Evolutionary conservation across 345 rosid genomes (phyloP).

Genomic region (Populus alba): DNA sequence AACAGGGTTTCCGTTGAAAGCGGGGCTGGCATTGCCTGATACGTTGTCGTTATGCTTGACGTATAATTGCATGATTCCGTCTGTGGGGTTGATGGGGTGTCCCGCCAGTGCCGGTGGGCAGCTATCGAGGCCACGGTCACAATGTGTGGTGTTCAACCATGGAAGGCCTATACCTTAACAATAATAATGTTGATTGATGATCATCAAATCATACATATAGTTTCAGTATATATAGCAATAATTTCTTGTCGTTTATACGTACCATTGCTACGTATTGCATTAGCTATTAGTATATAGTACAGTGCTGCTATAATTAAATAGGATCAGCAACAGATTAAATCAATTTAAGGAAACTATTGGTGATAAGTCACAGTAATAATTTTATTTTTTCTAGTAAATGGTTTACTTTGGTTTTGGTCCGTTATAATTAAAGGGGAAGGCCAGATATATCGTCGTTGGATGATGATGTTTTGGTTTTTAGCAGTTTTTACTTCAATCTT

Average conservation of each 20-base stretch:
- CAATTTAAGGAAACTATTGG: background rate
- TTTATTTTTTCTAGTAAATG: too few relatives aligned
- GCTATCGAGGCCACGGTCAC: slow-evolving; percentile 54
- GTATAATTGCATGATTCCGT: slow-evolving; percentile 76
- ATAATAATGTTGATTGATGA: background rate
- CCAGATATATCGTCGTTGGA: too few relatives aligned
- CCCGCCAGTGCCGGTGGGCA: slow-evolving; percentile 54
- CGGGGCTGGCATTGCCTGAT: slow-evolving; percentile 46
- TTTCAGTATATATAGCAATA: background rate
- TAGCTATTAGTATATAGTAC: too few relatives aligned
- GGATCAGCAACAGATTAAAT: background rate
- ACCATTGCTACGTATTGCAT: too few relatives aligned
- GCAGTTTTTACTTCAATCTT: too few relatives aligned
- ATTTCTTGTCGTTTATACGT: background rate
- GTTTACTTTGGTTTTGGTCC: background rate
- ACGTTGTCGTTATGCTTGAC: slow-evolving; percentile 66
- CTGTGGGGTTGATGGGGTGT: slow-evolving; percentile 49
- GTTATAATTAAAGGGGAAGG: background rate
- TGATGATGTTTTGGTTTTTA: too few relatives aligned
- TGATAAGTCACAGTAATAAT: background rate
- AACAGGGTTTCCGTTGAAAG: slow-evolving; percentile 47
- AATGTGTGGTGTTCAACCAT: slow-evolving; percentile 52
- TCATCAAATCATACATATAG: background rate
- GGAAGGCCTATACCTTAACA: slow-evolving; percentile 29
- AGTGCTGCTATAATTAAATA: background rate